phyloP scores from a whole-genome alignment of 352 stramenopile species.

The Thalassiosira allenii region DNA sequence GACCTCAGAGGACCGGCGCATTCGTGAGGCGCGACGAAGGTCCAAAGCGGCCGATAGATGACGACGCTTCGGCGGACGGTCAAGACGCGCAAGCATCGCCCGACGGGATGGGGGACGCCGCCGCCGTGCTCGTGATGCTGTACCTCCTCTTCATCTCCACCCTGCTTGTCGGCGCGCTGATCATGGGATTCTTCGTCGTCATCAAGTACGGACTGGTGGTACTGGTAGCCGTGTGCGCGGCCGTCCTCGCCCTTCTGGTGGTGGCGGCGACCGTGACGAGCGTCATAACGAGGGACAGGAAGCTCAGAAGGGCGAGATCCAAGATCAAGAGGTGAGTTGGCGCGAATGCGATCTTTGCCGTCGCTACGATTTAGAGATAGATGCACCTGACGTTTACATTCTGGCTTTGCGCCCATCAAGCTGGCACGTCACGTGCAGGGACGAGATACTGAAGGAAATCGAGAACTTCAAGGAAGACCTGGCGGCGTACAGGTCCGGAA shows the following conservation, averaged over 20 bases:
- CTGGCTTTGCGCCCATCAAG: too few relatives aligned
- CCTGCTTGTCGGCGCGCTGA: constrained; percentile 16
- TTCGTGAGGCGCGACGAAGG: too few relatives aligned
- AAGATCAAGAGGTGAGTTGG: constrained; percentile 43
- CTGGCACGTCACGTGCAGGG: constrained; percentile 36
- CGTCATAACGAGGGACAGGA: constrained; percentile 29
- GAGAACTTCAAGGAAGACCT: constrained; percentile 41
- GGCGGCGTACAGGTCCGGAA: constrained; percentile 22
- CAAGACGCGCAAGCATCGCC: not conserved
- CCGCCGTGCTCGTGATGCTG: constrained; percentile 40
- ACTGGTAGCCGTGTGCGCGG: constrained; percentile 19
- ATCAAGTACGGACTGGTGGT: constrained; percentile 43
- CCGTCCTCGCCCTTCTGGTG: constrained; percentile 1
- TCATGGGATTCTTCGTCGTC: constrained; percentile 26
- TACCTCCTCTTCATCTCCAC: constrained; percentile 44
- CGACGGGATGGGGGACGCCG: constrained; percentile 20
- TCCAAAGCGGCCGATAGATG: too few relatives aligned
- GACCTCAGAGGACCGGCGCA: too few relatives aligned
- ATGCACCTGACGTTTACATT: too few relatives aligned
- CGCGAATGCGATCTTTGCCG: too few relatives aligned
- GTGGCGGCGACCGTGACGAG: constrained; percentile 22
- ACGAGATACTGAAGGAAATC: constrained; percentile 47
- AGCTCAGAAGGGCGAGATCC: constrained; percentile 23
- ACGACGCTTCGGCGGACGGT: not conserved
- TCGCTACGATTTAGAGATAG: too few relatives aligned